These are phyloP conservation scores for Larix sibirica DNA, from an alignment of 83 land plant genomes.

Conservation along the genomic window DNA sequence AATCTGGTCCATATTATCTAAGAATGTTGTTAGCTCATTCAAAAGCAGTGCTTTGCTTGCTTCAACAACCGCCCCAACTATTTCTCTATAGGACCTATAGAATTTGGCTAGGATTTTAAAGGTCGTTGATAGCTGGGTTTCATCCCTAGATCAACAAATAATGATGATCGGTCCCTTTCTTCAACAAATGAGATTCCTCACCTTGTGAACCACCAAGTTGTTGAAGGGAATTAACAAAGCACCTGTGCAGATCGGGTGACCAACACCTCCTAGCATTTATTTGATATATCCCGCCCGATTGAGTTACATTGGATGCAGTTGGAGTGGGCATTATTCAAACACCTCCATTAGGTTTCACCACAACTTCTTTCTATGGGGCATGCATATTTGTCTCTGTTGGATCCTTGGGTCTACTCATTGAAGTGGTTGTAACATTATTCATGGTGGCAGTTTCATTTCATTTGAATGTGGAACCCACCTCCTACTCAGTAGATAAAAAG, in stretches of 20 bases:
- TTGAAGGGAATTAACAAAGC: constrained; percentile 88
- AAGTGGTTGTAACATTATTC: not conserved
- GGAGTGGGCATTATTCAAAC: not conserved
- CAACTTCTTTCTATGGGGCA: constrained; percentile 4
- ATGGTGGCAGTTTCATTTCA: not conserved
- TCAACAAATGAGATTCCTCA: constrained; percentile 11
- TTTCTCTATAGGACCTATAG: too few relatives aligned
- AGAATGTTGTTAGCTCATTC: too few relatives aligned
- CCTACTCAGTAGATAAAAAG: constrained; percentile 42
- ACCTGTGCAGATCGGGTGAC: constrained; percentile 89
- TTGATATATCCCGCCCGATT: constrained; percentile 36
- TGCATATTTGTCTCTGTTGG: not conserved
- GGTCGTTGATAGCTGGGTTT: too few relatives aligned
- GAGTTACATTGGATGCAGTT: not conserved
- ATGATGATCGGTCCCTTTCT: too few relatives aligned
- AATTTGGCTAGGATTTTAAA: too few relatives aligned
- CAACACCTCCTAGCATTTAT: constrained; percentile 84
- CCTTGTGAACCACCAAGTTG: constrained; percentile 93
- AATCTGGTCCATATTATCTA: too few relatives aligned
- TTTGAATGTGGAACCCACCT: constrained; percentile 10
- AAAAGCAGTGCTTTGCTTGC: too few relatives aligned
- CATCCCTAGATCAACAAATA: too few relatives aligned
- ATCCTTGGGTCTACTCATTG: constrained; percentile 7
- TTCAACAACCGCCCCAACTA: too few relatives aligned
- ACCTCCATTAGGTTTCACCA: not conserved